Conservation (phyloP, 257 asterid genomes). For the Solanum clarkiae region DNA sequence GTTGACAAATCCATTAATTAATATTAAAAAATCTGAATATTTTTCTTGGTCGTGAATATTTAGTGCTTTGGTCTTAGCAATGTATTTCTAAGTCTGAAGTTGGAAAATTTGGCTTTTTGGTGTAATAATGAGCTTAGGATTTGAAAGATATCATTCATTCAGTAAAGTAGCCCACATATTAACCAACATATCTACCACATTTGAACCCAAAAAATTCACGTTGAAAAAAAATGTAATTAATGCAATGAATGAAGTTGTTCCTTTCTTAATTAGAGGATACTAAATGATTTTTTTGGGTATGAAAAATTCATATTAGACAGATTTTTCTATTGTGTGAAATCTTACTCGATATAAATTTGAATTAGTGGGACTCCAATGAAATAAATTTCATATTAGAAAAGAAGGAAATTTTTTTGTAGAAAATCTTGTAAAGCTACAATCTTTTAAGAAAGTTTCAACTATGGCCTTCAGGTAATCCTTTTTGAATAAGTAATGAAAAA, state of each 20-base stretch:
- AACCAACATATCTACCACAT: neutral
- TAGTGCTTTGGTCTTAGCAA: neutral
- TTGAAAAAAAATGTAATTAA: neutral
- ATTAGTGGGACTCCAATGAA: no score
- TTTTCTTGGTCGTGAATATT: neutral
- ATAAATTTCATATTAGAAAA: neutral
- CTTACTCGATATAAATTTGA: fast-evolving
- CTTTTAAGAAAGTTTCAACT: neutral
- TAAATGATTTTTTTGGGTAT: no score
- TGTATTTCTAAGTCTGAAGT: neutral
- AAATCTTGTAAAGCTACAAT: neutral
- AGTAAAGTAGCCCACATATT: neutral
- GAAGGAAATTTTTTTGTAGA: neutral
- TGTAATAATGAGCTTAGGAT: neutral
- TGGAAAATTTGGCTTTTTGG: neutral
- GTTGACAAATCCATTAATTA: neutral
- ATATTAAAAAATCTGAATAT: neutral
- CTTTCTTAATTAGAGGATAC: no score
- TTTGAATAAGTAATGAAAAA: neutral
- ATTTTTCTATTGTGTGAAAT: fast-evolving
- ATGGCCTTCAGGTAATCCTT: neutral
- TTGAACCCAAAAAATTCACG: neutral
- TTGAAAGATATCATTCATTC: neutral
- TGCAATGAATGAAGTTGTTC: no score
- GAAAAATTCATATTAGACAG: neutral